Base-by-base conservation (phyloP, 2,329 filamentous ascomycete genomes). In the Emergomyces pasteurianus region DNA sequence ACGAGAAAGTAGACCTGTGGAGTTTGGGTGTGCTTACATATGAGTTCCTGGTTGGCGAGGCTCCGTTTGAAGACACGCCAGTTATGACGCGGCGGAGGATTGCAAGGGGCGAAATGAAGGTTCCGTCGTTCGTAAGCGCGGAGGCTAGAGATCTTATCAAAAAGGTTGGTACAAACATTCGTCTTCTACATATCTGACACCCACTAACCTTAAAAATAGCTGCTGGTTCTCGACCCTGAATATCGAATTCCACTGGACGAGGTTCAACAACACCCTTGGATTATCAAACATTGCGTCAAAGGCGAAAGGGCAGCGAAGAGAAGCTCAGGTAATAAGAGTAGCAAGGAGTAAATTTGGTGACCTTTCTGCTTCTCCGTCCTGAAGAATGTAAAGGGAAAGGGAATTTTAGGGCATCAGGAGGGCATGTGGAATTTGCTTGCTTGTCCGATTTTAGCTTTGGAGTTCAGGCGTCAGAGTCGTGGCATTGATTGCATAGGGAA, bases 1-100 rank as follows among this genome's bases (percentile, higher is more conserved):
- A 84, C 62, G 92, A 96, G 72, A 97, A 96, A 78, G 90, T 99
- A 38, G 94, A 99, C 72, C 77, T 97, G 63, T 99, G 94, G 94
- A 94, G 89, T 71, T 79, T 99, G 69, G 94, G 94, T 28, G 94
- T 97, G 26, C 75, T 99, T 75, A 95, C 88, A 1, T 99, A 97
- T 69, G 94, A 99, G 76, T 99, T 99, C 69, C 77, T 99, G 62
- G 90, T 95, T 40, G 94, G 94, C 63, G 91, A 96, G 78, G 94
- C 94, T 18, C 94, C 94, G 0, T 99, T 99, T 69, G 94, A 99
- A 75, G 94, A 97, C 70, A 94, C 90, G 2, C 90, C 90, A 4
- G 84, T 92, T 64, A 95, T 96, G 89, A 99, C 94, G 31, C 91
- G 96, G 67, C 81, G 90, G 67, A 86, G 92, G 70, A 99, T 99